A percentile compares a stretch with the other conserved stretches of the same genome.
Conservation (phyloP, 148 eudicot genomes). For the Persicaria maculosa region DNA sequence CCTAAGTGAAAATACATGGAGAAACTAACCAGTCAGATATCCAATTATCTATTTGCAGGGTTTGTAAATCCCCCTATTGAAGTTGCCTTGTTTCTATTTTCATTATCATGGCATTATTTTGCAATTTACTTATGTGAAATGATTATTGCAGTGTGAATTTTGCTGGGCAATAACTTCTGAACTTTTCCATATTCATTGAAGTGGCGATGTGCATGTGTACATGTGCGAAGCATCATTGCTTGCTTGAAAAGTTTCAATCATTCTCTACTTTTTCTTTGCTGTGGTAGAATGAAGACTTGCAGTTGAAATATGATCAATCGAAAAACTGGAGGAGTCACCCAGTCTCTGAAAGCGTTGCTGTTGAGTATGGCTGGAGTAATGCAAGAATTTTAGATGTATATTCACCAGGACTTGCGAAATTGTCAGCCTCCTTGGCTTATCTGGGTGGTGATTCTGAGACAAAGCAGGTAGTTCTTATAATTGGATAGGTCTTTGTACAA, state of each 20-base stretch:
- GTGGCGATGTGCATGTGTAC: not conserved
- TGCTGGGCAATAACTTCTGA: not conserved
- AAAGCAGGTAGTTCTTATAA: constrained; percentile 43
- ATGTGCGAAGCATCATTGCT: not conserved
- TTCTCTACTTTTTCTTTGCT: not conserved
- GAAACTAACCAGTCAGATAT: constrained; percentile 1
- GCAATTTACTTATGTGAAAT: not conserved
- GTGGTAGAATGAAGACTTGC: constrained; percentile 63
- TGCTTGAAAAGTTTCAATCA: not conserved
- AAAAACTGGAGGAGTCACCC: constrained; percentile 53
- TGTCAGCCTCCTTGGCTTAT: constrained; percentile 65
- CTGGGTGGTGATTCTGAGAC: constrained; percentile 32
- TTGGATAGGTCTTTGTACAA: not conserved
- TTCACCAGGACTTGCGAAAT: constrained; percentile 64
- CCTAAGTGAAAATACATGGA: not conserved
- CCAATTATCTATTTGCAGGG: not conserved
- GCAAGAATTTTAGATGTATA: constrained; percentile 52
- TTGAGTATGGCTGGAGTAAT: constrained; percentile 38
- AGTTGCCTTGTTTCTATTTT: not conserved
- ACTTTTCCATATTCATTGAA: not conserved
- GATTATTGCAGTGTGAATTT: not conserved
- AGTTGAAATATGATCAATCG: constrained; percentile 51
- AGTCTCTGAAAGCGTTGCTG: constrained; percentile 33
- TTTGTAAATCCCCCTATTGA: not conserved
- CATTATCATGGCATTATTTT: not conserved